These are phyloP conservation scores for Eimeria zaria DNA, from an alignment of 169 alveolate species.

Conservation along the genomic window DNA sequence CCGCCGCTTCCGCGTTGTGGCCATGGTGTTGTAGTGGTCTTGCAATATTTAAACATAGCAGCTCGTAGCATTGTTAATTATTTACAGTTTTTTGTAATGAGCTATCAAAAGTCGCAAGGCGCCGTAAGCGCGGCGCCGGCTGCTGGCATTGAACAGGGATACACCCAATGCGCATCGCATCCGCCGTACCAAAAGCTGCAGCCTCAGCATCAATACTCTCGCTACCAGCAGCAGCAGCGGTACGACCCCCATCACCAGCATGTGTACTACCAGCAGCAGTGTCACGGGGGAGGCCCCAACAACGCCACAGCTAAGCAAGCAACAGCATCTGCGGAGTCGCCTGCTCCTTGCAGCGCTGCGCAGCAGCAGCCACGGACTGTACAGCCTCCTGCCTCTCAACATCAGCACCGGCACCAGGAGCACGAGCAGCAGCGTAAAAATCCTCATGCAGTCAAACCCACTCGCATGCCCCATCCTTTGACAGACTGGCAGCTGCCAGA, in stretches of 20 bases:
- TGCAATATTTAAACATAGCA: slow-evolving; percentile 16
- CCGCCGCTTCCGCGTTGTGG: slow-evolving; percentile 42
- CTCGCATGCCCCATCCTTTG: slow-evolving; percentile 84
- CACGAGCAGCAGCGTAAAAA: slow-evolving; percentile 63
- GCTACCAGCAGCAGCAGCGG: slow-evolving; percentile 68
- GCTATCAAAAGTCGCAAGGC: slow-evolving; percentile 74
- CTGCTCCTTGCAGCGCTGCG: slow-evolving; percentile 21
- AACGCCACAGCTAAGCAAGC: slow-evolving; percentile 1
- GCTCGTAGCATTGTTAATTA: neutral
- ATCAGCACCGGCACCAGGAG: slow-evolving; percentile 53
- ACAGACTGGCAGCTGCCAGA: slow-evolving; percentile 90
- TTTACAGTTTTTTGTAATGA: slow-evolving; percentile 59
- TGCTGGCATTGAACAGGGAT: slow-evolving; percentile 61
- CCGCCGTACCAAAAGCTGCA: slow-evolving; percentile 65
- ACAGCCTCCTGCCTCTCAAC: slow-evolving; percentile 42
- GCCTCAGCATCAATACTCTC: slow-evolving; percentile 66
- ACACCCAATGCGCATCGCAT: slow-evolving; percentile 58
- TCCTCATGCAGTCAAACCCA: slow-evolving; percentile 44
- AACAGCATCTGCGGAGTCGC: neutral
- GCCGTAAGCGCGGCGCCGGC: slow-evolving; percentile 78
- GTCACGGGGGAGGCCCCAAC: slow-evolving; percentile 47
- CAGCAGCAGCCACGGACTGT: slow-evolving; percentile 71
- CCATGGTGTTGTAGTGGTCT: slow-evolving; percentile 69
- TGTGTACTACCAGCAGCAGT: slow-evolving; percentile 72
- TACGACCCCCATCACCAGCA: slow-evolving; percentile 48